Conservation (phyloP, 768 basidiomycete genomes). For the Suillus placidus region DNA sequence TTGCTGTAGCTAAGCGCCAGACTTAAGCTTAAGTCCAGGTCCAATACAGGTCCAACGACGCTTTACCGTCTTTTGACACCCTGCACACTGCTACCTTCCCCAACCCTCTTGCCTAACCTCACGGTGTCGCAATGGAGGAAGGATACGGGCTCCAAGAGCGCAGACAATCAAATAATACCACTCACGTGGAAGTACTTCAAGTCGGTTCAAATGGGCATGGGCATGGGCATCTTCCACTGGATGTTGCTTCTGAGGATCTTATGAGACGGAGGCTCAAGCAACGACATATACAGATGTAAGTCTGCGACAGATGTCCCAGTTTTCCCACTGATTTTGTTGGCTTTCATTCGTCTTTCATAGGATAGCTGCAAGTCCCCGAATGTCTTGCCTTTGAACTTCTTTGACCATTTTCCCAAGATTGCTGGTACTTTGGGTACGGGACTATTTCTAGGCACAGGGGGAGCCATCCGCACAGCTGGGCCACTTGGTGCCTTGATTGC, state of each 20-base stretch:
- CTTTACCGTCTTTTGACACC: neutral
- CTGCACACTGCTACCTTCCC: neutral
- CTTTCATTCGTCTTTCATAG: constrained; percentile 29
- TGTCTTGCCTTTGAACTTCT: neutral
- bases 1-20: neutral
- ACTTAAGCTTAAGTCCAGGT: neutral
- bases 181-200: neutral
- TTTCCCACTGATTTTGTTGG: neutral
- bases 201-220: neutral
- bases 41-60: neutral
- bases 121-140: neutral
- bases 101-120: neutral
- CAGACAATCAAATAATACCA: neutral
- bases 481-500: constrained; percentile 69
- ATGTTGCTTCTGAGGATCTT: constrained; percentile 62
- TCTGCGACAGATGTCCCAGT: constrained; percentile 5
- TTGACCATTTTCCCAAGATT: constrained; percentile 41
- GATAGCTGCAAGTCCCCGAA: constrained; percentile 56
- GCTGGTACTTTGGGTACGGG: constrained; percentile 78
- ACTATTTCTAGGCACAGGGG: constrained; percentile 73
- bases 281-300: constrained; percentile 78
- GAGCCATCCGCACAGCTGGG: constrained; percentile 59
- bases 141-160: neutral
- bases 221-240: constrained; percentile 23
- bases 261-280: constrained; percentile 75